These are phyloP conservation scores for Eutrema salsugineum DNA, from an alignment of 441 rosid genomes.

Conservation along the genomic window DNA sequence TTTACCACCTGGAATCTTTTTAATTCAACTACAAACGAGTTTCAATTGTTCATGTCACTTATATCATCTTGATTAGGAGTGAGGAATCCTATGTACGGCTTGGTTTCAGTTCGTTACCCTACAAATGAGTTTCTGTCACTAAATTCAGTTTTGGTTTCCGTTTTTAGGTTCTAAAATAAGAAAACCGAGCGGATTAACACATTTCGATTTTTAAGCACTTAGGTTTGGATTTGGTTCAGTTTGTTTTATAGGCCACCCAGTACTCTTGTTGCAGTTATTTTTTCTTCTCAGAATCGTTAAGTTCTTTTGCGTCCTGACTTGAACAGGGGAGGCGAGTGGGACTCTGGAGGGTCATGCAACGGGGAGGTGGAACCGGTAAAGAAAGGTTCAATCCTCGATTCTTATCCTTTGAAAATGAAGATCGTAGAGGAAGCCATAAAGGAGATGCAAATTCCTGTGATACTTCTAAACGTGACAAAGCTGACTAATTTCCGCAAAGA, in stretches of 20 bases:
- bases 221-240: too few species aligned
- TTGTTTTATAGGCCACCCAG: too few species aligned
- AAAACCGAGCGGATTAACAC: too few species aligned
- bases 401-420: constrained; percentile 85
- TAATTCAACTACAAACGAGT: not conserved
- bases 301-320: too few species aligned
- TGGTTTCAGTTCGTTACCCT: not conserved
- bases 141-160: too few species aligned
- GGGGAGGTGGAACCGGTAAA: constrained; percentile 71
- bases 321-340: constrained; percentile 92
- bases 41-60: not conserved
- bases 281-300: too few species aligned
- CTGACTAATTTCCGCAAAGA: constrained; percentile 90
- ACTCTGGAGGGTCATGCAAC: constrained; percentile 85
- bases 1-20: not conserved
- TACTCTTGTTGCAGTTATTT: too few species aligned
- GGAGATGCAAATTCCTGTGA: constrained; percentile 54
- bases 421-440: constrained; percentile 72
- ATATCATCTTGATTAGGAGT: not conserved
- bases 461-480: constrained; percentile 72
- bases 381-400: constrained; percentile 54
- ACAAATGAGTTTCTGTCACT: too few species aligned
- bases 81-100: not conserved
- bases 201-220: too few species aligned
- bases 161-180: too few species aligned